These are phyloP conservation scores for Corymbia citriodora DNA, from an alignment of 441 rosid genomes.

Conservation along the genomic window DNA sequence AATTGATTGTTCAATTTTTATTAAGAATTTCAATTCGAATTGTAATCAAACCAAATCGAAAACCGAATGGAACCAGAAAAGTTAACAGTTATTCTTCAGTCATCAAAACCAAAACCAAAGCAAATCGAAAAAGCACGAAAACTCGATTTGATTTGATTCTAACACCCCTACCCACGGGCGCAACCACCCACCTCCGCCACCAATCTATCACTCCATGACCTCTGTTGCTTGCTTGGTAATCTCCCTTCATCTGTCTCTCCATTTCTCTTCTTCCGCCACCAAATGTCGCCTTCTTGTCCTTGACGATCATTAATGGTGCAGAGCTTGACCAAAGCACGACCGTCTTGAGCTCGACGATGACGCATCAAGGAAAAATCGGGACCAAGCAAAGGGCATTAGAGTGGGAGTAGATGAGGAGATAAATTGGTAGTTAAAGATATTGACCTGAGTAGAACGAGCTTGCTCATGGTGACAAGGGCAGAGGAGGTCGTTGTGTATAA, in stretches of 20 bases:
- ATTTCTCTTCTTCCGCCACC: background rate
- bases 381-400: too few species aligned
- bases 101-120: too few species aligned
- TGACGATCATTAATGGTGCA: background rate
- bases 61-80: too few species aligned
- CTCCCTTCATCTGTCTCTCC: background rate
- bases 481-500: background rate
- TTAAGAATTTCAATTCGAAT: too few species aligned
- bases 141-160: too few species aligned
- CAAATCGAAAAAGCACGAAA: too few species aligned
- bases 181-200: background rate
- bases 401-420: background rate
- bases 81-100: too few species aligned
- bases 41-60: too few species aligned
- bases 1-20: too few species aligned
- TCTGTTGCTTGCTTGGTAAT: background rate
- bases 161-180: background rate
- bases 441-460: background rate
- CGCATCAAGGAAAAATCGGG: background rate
- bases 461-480: background rate
- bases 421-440: background rate
- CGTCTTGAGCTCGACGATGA: background rate
- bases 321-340: background rate
- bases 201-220: background rate
- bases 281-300: background rate